These are phyloP conservation scores for Polygonum aviculare DNA, from an alignment of 148 eudicot species.

Conservation along the genomic window DNA sequence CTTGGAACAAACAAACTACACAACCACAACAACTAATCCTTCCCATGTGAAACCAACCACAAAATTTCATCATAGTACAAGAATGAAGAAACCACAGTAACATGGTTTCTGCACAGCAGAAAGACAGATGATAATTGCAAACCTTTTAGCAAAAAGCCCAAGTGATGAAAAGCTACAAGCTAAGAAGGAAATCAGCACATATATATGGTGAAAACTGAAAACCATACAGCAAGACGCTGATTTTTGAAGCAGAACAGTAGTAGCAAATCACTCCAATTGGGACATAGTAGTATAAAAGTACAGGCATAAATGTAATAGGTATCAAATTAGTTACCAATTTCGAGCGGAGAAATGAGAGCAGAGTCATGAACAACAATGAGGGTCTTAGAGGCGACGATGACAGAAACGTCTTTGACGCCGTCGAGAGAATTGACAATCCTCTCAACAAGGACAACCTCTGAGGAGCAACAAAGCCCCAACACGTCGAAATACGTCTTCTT, in stretches of 20 bases:
- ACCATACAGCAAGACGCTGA: not conserved
- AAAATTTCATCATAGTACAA: not conserved
- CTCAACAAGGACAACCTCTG: conserved; percentile 70
- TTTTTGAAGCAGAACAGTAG: no score
- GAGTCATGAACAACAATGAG: conserved; percentile 69
- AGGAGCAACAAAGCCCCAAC: conserved; percentile 67
- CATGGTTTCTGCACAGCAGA: not conserved
- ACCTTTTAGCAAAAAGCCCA: not conserved
- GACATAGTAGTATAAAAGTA: no score
- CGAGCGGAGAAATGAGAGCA: conserved; percentile 40
- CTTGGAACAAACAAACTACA: not conserved
- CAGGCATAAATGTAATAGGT: not conserved
- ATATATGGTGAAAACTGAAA: not conserved
- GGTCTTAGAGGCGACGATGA: conserved; percentile 65
- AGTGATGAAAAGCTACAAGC: not conserved
- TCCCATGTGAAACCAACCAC: not conserved
- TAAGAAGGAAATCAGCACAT: not conserved
- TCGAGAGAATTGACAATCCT: conserved; percentile 47
- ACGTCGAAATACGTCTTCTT: conserved; percentile 78
- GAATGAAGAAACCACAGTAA: not conserved
- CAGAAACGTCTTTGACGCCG: conserved; percentile 57
- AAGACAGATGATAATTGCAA: not conserved
- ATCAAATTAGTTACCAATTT: conserved; percentile 43
- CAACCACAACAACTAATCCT: not conserved
- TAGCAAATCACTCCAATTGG: no score